Conservation (phyloP, 495 filamentous ascomycete species). For the Talaromyces wortmannii region DNA sequence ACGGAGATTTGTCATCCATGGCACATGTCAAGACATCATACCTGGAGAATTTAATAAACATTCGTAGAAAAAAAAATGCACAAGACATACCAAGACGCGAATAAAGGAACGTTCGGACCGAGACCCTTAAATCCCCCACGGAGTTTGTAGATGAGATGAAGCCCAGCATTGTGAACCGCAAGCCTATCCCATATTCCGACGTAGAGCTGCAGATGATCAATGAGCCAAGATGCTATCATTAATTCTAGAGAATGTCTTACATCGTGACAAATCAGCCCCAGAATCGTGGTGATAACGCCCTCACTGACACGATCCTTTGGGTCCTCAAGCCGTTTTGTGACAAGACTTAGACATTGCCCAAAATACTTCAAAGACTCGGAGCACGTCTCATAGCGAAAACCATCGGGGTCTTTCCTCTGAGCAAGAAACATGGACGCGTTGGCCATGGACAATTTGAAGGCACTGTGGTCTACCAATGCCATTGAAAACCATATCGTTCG, state of each 20-base stretch:
- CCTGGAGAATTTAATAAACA: neutral
- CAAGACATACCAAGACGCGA: neutral
- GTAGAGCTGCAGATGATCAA: conserved; percentile 10
- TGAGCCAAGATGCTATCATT: neutral
- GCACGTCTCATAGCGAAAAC: conserved; percentile 10
- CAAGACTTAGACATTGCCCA: conserved; percentile 4
- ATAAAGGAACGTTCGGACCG: neutral
- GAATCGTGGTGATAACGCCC: conserved; percentile 9
- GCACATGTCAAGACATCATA: conserved; percentile 1
- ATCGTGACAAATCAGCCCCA: conserved; percentile 14
- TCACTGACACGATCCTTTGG: conserved; percentile 7
- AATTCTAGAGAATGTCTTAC: neutral
- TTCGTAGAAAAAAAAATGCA: neutral
- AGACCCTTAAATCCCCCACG: conserved; percentile 14
- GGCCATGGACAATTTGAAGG: conserved; percentile 14
- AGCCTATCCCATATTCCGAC: conserved; percentile 12
- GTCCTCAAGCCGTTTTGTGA: conserved; percentile 8
- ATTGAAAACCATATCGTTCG: conserved; percentile 16
- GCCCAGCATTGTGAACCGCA: conserved; percentile 11
- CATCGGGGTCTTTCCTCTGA: conserved; percentile 6
- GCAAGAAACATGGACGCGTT: conserved; percentile 19
- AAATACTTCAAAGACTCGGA: conserved; percentile 11
- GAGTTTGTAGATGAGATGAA: conserved; percentile 9
- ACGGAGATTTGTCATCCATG: neutral
- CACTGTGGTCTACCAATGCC: conserved; percentile 13